phyloP scores from a whole-genome alignment of 768 basidiomycete species.

The Mycena venus region DNA sequence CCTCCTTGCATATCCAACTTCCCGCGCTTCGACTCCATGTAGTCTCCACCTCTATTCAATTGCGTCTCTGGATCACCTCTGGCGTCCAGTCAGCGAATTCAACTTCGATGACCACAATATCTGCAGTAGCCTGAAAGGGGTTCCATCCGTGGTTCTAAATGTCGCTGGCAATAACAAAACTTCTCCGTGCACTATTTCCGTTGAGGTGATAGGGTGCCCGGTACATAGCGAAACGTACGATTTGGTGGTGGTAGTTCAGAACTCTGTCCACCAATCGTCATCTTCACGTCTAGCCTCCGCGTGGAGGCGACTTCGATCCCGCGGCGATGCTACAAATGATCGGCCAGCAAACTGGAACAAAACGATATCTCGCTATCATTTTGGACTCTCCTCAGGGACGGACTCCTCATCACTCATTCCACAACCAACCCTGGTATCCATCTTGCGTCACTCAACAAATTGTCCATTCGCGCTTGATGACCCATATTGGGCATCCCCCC shows the following conservation, averaged over 20 bases:
- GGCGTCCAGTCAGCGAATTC: conserved; percentile 3
- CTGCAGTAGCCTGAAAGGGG: conserved; percentile 15
- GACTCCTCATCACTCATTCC: conserved; percentile 1
- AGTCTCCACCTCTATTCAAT: conserved; percentile 10
- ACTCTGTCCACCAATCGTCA: conserved; percentile 7
- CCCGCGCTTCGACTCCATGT: conserved; percentile 11
- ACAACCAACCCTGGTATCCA: conserved; percentile 11
- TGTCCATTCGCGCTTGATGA: background rate
- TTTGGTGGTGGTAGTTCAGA: conserved; percentile 16
- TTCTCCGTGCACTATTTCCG: conserved; percentile 9
- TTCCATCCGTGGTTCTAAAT: conserved; percentile 7
- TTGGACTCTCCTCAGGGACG: conserved; percentile 12
- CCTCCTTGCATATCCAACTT: conserved; percentile 14
- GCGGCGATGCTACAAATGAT: background rate
- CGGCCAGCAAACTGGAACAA: conserved; percentile 1
- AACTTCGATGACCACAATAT: conserved; percentile 6
- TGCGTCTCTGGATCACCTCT: conserved; percentile 11
- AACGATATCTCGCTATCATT: conserved; percentile 6
- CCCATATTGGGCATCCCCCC: background rate
- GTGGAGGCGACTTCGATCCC: conserved; percentile 14
- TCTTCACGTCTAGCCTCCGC: conserved; percentile 13
- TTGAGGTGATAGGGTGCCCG: conserved; percentile 9
- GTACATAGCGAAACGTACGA: conserved; percentile 10
- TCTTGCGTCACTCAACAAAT: conserved; percentile 7
- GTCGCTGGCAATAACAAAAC: conserved; percentile 5